These are phyloP conservation scores for Ophiostoma populinum DNA, from an alignment of 2,329 filamentous ascomycete species.

Conservation along the genomic window DNA sequence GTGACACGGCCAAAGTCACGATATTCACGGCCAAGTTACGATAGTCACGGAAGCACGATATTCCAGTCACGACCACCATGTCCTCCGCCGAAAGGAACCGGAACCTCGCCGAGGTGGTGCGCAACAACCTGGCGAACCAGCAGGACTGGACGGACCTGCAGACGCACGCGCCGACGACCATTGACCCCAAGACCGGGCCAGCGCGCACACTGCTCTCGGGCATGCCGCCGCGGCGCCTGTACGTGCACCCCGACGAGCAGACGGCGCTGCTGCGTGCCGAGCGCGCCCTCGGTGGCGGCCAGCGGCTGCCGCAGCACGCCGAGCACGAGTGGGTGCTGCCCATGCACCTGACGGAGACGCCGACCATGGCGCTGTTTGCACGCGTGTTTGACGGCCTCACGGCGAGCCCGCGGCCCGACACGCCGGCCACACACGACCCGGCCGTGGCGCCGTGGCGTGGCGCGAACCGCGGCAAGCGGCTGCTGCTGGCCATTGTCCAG, in stretches of 20 bases:
- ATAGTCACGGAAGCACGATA: no score
- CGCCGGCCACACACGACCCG: no score
- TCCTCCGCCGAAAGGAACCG: slow-evolving; percentile 11
- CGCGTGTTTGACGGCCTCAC: slow-evolving; percentile 49
- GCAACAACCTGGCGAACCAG: slow-evolving; percentile 56
- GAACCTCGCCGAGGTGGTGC: slow-evolving; percentile 39
- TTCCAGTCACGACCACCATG: neutral
- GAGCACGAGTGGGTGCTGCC: slow-evolving; percentile 65
- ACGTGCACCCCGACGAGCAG: slow-evolving; percentile 71
- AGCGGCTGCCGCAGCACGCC: slow-evolving; percentile 28
- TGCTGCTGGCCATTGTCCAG: slow-evolving; percentile 59
- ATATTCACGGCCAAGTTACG: no score
- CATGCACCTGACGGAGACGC: slow-evolving; percentile 54
- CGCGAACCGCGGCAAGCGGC: slow-evolving; percentile 40
- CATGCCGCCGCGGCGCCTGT: slow-evolving; percentile 54
- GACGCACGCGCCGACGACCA: slow-evolving; percentile 26
- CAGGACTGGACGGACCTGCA: slow-evolving; percentile 54
- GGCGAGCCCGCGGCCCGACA: slow-evolving; percentile 23
- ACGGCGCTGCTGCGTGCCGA: slow-evolving; percentile 50
- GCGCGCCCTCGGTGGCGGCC: slow-evolving; percentile 26
- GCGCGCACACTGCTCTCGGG: slow-evolving; percentile 52
- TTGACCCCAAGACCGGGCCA: no score
- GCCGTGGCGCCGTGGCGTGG: slow-evolving; percentile 23
- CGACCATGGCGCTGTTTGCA: slow-evolving; percentile 49
- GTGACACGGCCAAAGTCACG: no score